Percentiles rank a stretch among this genome's conserved stretches.
Conservation (phyloP, 2,329 filamentous ascomycete species). For the Hypoxylon sp. region DNA sequence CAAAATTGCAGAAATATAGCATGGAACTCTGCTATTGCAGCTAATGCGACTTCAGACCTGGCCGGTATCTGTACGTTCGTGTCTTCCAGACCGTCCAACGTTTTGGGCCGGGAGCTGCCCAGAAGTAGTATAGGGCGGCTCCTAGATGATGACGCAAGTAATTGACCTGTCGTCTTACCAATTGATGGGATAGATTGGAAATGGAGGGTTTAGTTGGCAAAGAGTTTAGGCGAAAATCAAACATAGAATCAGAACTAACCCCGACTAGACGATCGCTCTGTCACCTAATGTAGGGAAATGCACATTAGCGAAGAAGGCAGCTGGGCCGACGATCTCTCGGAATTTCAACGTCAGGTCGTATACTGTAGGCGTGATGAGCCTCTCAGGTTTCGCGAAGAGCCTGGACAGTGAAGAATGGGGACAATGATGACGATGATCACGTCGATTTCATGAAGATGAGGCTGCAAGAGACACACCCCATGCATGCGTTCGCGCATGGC, state of each 20-base stretch:
- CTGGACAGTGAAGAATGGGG: slow-evolving; percentile 24
- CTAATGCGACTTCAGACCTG: slow-evolving; percentile 18
- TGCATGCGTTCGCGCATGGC: slow-evolving; percentile 40
- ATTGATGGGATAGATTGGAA: slow-evolving; percentile 30
- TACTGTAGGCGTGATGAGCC: background rate
- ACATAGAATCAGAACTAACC: slow-evolving; percentile 25
- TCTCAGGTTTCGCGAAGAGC: slow-evolving; percentile 25
- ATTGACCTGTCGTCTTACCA: slow-evolving; percentile 38
- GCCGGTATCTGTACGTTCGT: slow-evolving; percentile 5
- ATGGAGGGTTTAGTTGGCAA: slow-evolving; percentile 29
- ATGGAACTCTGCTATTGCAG: slow-evolving; percentile 7
- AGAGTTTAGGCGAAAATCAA: slow-evolving; percentile 42
- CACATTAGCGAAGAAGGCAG: slow-evolving; percentile 26
- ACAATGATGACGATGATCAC: slow-evolving; percentile 40
- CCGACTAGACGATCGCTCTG: slow-evolving; percentile 30
- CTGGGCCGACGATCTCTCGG: slow-evolving; percentile 26
- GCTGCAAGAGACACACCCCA: slow-evolving; percentile 39
- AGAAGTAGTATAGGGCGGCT: slow-evolving; percentile 39
- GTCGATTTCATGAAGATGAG: slow-evolving; percentile 38
- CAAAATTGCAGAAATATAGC: slow-evolving; percentile 26
- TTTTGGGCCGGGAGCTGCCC: slow-evolving; percentile 15
- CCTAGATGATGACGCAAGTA: slow-evolving; percentile 39
- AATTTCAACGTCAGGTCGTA: slow-evolving; percentile 17
- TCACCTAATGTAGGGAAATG: slow-evolving; percentile 34
- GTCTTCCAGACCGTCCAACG: slow-evolving; percentile 2